Conservation (phyloP, 371 early-diverging fungal species). For the Rhizopus delemar region DNA sequence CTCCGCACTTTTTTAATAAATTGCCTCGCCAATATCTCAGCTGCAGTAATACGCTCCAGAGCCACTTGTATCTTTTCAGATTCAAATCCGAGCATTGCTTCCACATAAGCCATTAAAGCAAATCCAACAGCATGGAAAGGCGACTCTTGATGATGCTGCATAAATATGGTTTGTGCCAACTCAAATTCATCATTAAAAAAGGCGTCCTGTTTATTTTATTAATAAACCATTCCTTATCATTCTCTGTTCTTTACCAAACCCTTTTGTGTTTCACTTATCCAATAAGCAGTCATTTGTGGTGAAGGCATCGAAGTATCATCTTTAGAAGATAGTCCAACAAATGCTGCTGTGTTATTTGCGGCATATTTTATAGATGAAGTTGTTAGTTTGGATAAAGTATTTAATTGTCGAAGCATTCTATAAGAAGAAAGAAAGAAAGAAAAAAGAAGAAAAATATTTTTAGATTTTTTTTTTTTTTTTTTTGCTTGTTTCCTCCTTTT, state of each 20-base stretch:
- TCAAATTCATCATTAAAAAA: constrained; percentile 53
- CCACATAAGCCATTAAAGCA: constrained; percentile 51
- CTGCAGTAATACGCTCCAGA: constrained; percentile 39
- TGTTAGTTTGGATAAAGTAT: constrained; percentile 39
- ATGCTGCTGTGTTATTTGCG: constrained; percentile 32
- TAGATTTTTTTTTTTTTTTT: too few relatives aligned
- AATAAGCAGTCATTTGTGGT: constrained; percentile 35
- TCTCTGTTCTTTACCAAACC: constrained; percentile 34
- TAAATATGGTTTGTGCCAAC: constrained; percentile 39
- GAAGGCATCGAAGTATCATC: constrained; percentile 36
- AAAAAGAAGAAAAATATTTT: too few relatives aligned
- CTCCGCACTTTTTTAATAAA: constrained; percentile 35
- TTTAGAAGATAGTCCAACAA: constrained; percentile 22
- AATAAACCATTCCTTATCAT: background rate
- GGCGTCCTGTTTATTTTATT: constrained; percentile 33
- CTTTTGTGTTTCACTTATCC: constrained; percentile 48
- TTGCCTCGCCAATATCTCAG: constrained; percentile 39
- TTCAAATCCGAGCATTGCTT: constrained; percentile 52
- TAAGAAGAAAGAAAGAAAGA: background rate
- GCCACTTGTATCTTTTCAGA: constrained; percentile 40
- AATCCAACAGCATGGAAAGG: constrained; percentile 55
- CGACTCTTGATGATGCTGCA: constrained; percentile 41
- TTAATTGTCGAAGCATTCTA: constrained; percentile 42
- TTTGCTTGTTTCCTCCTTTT: background rate
- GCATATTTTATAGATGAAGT: constrained; percentile 46